Evolutionary conservation across 306 rosid genomes (phyloP), one percentile per base, ranked within the genome.

Genomic region (Echinosophora koreensis): DNA sequence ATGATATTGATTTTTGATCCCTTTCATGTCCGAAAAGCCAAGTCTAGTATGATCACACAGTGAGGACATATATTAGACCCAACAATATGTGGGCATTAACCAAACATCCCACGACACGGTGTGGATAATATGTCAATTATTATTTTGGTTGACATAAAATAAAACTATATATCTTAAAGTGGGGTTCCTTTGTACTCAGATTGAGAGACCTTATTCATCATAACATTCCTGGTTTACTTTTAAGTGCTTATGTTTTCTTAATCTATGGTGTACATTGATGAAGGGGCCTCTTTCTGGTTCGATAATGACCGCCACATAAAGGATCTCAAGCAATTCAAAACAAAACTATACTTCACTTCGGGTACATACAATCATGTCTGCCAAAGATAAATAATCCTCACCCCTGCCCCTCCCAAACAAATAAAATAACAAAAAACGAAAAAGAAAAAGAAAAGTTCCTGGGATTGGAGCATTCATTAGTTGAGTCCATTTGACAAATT

Each of bases 61-160:
- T 27, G 50, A 59, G 30, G 15, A 50, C 71, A 42, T 15, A 30
- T 14, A 58, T 61, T 66, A 60, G 61, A 44, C 16, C 66, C 54
- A 77, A n/a, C 74, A 77, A 50, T 46, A 61, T 81, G 74, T 68
- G 66, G 67, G 80, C 70, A 27, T 63, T 67, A 47, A 68, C 83
- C 83, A 74, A 74, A 78, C 88, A 74, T 78, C 41, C 80, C 88
- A 82, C 61, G 75, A 81, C 58, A 60, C 17, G 5, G 63, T 39
- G 8, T 59, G 67, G 58, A 28, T 75, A 46, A 71, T 77, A 51
- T 74, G 49, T 41, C 76, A 81, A 78, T 85, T 78, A 69, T 81
- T 76, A 22, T 63, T 49, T 77, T 70, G 42, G 75, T 64, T 78
- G 81, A 41, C 83, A 77, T 54, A 73, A 81, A 77, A 81, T 62